These are phyloP conservation scores for Yarrowia sp. DNA, from an alignment of 805 yeast genomes.

Conservation along the genomic window DNA sequence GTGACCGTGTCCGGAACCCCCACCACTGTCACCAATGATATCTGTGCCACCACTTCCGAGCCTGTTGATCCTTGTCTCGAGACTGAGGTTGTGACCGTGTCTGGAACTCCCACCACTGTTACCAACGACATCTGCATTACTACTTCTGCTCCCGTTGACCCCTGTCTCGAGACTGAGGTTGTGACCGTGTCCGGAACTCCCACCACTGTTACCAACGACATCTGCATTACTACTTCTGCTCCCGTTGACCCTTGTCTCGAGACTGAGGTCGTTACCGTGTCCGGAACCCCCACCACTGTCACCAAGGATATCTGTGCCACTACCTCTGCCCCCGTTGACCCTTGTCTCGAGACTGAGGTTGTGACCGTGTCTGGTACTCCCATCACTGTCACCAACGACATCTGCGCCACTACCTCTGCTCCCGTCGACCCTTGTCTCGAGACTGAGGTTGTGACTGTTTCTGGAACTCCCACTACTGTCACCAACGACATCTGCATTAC, in stretches of 20 bases:
- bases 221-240: neutral
- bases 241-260: neutral
- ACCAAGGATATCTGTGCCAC: neutral
- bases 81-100: neutral
- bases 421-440: constrained; percentile 1
- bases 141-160: neutral
- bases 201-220: neutral
- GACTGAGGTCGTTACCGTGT: neutral
- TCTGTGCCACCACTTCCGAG: neutral
- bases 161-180: neutral
- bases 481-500: constrained; percentile 6
- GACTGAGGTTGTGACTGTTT: neutral
- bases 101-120: neutral
- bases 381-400: too few relatives aligned
- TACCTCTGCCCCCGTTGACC: neutral
- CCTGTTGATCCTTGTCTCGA: neutral
- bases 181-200: neutral
- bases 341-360: too few relatives aligned
- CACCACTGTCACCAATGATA: neutral
- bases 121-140: neutral
- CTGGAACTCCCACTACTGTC: neutral
- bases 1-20: neutral
- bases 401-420: neutral
- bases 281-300: neutral
- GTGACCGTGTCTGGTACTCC: too few relatives aligned